These are phyloP conservation scores for Penicillium malachiteum DNA, from an alignment of 495 filamentous ascomycete genomes.

Conservation along the genomic window DNA sequence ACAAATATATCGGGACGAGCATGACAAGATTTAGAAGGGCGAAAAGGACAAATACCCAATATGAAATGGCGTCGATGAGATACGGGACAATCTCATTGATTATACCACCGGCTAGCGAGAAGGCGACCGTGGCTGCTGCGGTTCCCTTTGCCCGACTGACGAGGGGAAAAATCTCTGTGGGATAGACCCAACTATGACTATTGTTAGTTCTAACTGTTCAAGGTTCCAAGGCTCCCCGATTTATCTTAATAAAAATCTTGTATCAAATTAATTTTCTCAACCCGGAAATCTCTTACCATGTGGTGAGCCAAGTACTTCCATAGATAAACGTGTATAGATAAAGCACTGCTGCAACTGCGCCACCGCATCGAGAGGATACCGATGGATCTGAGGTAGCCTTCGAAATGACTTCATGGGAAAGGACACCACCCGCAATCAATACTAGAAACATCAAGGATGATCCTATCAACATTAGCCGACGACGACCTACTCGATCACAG, in stretches of 20 bases:
- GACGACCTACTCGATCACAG: constrained; percentile 18
- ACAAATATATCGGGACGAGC: constrained; percentile 42
- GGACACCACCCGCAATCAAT: constrained; percentile 17
- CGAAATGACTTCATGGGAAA: constrained; percentile 15
- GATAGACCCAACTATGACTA: constrained; percentile 29
- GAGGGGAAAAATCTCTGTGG: constrained; percentile 15
- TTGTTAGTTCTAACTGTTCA: constrained; percentile 2
- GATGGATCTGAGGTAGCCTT: constrained; percentile 5
- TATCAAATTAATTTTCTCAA: not conserved
- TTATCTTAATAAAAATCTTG: not conserved
- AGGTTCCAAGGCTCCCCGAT: too few relatives aligned
- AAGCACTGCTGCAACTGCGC: constrained; percentile 42
- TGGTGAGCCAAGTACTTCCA: constrained; percentile 48
- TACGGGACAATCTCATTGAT: constrained; percentile 45
- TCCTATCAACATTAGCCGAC: constrained; percentile 20
- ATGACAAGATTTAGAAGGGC: constrained; percentile 44
- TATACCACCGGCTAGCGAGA: constrained; percentile 47
- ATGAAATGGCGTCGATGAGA: constrained; percentile 37
- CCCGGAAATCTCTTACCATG: constrained; percentile 27
- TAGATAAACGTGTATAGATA: constrained; percentile 49
- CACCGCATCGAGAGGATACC: constrained; percentile 8
- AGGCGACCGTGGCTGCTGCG: constrained; percentile 45
- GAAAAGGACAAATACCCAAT: constrained; percentile 47
- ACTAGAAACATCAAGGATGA: constrained; percentile 16
- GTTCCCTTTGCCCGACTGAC: constrained; percentile 40